phyloP scores from a whole-genome alignment of 805 yeast species.

The Cyberlindnera meyerae region DNA sequence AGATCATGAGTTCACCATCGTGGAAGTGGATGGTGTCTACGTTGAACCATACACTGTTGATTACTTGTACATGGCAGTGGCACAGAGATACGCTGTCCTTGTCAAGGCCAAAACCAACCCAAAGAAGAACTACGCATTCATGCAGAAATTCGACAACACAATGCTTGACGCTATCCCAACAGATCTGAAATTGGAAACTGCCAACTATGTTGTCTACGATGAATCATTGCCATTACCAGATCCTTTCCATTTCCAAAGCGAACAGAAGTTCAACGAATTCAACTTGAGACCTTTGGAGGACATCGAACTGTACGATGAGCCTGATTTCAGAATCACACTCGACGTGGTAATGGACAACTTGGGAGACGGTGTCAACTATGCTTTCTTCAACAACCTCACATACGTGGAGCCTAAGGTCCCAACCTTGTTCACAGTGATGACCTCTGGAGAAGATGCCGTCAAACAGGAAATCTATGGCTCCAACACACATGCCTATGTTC shows the following conservation, averaged over 20 bases:
- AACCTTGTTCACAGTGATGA: constrained; percentile 68
- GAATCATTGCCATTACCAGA: constrained; percentile 27
- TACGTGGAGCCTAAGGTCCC: constrained; percentile 84
- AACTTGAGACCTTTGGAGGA: constrained; percentile 39
- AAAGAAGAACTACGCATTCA: constrained; percentile 50
- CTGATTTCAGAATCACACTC: constrained; percentile 57
- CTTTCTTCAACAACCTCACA: constrained; percentile 89
- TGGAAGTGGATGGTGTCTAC: constrained; percentile 71
- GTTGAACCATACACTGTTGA: constrained; percentile 54
- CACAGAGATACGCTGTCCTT: constrained; percentile 74
- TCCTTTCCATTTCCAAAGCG: constrained; percentile 15
- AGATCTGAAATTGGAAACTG: constrained; percentile 48
- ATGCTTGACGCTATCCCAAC: constrained; percentile 70
- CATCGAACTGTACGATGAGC: constrained; percentile 43
- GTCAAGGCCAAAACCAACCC: constrained; percentile 47
- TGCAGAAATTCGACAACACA: constrained; percentile 55
- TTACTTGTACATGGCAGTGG: constrained; percentile 63
- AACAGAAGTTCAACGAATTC: constrained; percentile 30
- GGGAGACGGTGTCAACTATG: constrained; percentile 84
- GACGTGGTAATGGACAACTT: constrained; percentile 77
- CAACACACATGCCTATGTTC: constrained; percentile 70
- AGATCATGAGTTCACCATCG: constrained; percentile 65
- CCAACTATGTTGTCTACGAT: constrained; percentile 54
- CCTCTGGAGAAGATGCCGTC: constrained; percentile 58
- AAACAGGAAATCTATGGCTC: constrained; percentile 62